Percentiles rank a stretch among this genome's conserved stretches.
These are phyloP conservation scores for Sclerotinia glacialis DNA, from an alignment of 2,329 filamentous ascomycete species.

Conservation along the genomic window DNA sequence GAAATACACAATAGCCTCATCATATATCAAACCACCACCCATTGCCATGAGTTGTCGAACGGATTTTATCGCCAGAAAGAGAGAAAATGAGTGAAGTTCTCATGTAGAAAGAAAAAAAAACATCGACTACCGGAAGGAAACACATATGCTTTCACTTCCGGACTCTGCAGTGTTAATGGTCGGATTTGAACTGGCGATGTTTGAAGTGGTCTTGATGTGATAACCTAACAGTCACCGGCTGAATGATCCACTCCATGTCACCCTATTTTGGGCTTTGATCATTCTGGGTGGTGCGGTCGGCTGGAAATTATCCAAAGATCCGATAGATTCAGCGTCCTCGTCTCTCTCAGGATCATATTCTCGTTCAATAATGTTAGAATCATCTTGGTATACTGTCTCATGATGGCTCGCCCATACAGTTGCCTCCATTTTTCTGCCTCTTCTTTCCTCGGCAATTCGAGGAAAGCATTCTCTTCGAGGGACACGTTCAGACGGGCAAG, in stretches of 20 bases:
- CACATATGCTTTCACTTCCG: neutral
- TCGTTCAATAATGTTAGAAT: slow-evolving; percentile 7
- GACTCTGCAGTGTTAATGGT: neutral
- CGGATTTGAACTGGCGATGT: neutral
- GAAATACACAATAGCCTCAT: neutral
- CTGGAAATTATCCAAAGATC: slow-evolving; percentile 5
- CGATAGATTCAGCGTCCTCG: slow-evolving; percentile 10
- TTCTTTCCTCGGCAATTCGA: neutral
- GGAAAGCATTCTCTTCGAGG: neutral
- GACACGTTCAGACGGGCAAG: neutral
- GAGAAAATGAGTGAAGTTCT: neutral
- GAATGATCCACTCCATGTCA: slow-evolving; percentile 9
- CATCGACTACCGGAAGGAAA: neutral
- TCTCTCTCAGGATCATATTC: slow-evolving; percentile 16
- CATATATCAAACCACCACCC: neutral
- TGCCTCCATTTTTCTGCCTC: slow-evolving; percentile 3
- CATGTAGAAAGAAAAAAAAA: neutral
- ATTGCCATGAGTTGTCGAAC: neutral
- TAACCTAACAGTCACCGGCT: neutral
- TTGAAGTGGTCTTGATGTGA: neutral
- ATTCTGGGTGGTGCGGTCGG: neutral
- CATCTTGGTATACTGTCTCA: slow-evolving; percentile 5
- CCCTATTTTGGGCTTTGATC: neutral
- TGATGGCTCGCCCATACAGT: neutral
- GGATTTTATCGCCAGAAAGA: neutral